Percentiles rank a stretch among this genome's conserved stretches.
Evolutionary conservation across 306 rosid species (phyloP).

Genomic region (Luffa aegyptiaca): DNA sequence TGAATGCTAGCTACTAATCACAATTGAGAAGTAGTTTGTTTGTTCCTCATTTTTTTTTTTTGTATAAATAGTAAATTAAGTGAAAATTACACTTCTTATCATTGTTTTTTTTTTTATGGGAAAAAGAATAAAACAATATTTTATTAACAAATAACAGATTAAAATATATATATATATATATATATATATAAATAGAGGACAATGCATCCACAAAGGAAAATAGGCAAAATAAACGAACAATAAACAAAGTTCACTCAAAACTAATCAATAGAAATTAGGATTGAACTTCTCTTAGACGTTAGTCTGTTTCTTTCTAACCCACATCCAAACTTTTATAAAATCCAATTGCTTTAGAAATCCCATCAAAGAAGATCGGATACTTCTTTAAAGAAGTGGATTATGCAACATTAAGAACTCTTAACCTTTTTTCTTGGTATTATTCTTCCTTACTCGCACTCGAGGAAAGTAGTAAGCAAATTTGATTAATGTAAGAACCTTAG

Average conservation of each 20-base stretch:
- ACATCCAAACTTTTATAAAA: background rate
- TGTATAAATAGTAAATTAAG: background rate
- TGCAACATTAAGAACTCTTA: background rate
- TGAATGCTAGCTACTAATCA: background rate
- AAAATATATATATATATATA: background rate
- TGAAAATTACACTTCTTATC: background rate
- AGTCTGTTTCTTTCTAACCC: too few relatives aligned
- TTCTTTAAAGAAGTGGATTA: background rate
- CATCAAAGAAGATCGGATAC: background rate
- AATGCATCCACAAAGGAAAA: background rate
- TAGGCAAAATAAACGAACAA: background rate
- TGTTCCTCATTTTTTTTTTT: background rate
- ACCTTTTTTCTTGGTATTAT: background rate
- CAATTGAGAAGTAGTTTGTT: background rate
- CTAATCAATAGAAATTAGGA: too few relatives aligned
- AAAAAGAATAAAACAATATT: background rate
- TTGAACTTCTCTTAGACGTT: background rate
- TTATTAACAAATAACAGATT: background rate
- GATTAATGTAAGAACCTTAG: background rate
- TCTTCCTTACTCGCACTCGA: background rate
- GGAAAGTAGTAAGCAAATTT: background rate
- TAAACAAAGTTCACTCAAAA: background rate
- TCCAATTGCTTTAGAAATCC: background rate
- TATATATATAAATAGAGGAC: too few relatives aligned
- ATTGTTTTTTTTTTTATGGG: background rate